Evolutionary conservation across 2,329 filamentous ascomycete genomes (phyloP).

Genomic region (Diatrype stigma): DNA sequence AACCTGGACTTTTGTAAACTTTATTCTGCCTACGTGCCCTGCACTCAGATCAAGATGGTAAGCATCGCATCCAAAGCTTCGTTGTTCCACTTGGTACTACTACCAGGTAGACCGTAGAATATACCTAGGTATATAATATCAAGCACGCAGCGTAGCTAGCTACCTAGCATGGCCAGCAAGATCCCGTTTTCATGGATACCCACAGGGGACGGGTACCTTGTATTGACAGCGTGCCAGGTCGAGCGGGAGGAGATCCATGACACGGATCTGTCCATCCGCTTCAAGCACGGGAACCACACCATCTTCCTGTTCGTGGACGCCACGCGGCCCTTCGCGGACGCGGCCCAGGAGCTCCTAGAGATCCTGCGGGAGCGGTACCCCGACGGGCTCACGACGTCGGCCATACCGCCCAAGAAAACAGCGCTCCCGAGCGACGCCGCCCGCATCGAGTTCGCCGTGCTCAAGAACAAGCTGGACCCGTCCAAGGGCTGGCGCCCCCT

Average conservation of each 20-base stretch:
- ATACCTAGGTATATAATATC: too few relatives aligned
- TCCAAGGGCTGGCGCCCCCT: conserved; percentile 47
- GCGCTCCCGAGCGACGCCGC: conserved; percentile 37
- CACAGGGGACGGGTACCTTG: too few relatives aligned
- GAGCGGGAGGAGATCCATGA: conserved; percentile 15
- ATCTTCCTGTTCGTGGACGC: conserved; percentile 64
- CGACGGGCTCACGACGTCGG: conserved; percentile 41
- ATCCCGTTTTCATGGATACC: too few relatives aligned
- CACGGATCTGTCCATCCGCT: conserved; percentile 53
- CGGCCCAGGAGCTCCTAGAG: conserved; percentile 56
- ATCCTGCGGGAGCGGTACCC: conserved; percentile 56
- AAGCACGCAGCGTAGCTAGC: too few relatives aligned
- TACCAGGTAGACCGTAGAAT: too few relatives aligned
- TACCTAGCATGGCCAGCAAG: too few relatives aligned
- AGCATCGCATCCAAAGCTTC: too few relatives aligned
- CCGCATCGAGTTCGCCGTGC: conserved; percentile 43
- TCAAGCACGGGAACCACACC: conserved; percentile 70
- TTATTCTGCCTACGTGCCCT: too few relatives aligned
- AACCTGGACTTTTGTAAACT: too few relatives aligned
- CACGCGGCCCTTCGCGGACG: conserved; percentile 49
- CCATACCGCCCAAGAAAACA: conserved; percentile 31
- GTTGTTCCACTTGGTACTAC: too few relatives aligned
- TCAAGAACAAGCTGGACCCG: conserved; percentile 41
- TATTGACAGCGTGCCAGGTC: conserved; percentile 9
- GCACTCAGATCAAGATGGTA: too few relatives aligned